Base-by-base conservation (phyloP, 2,329 filamentous ascomycete species). In the Neofusicoccum cordaticola region DNA sequence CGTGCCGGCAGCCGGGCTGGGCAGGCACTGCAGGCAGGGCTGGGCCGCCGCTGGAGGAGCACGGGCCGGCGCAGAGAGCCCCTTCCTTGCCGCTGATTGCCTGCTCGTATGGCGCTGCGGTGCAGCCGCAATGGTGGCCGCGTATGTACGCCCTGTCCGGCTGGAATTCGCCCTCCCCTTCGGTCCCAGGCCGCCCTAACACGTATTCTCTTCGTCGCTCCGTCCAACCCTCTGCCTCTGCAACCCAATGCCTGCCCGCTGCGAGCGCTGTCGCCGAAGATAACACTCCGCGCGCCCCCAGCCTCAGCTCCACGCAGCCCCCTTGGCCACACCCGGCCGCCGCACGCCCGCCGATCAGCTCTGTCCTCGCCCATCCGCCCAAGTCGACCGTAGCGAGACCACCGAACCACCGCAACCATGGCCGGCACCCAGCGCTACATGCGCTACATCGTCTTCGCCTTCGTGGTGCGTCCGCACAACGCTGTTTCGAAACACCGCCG, bases 361-460 rank as follows among this genome's bases (percentile, higher is more conserved):
- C n/a, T 35, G 39, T 27, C n/a, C 22, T 34, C 13, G 19, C 48
- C 37, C 15, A 31, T 22, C 47, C 7, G 27, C 27, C 6, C 27
- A 5, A 31, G 27, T 11, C 47, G 17, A 17, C 37, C 9, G 8
- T 27, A 31, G 17, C 37, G 19, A n/a, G 37, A 12, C 19, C n/a
- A 13, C 34, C 37, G 58, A 19, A 4, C 27, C n/a, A 17, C 2
- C 17, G 11, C 44, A 45, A 86, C 85, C 83, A 88, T 88, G 79
- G 85, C 88, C 66, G 88, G 88, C 75, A 88, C 86, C 70, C 87
- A 89, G 79, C 88, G 90, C 79, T 92, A 92, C 73, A 73, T 87
- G 69, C 85, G 86, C 71, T 88, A 88, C 75, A 81, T 97, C 76
- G 84, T 95, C 75, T 88, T 96, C 74, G 91, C 92, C 66, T 85